phyloP scores from a whole-genome alignment of 73 alveolate species.

The Uronychia setigera region DNA sequence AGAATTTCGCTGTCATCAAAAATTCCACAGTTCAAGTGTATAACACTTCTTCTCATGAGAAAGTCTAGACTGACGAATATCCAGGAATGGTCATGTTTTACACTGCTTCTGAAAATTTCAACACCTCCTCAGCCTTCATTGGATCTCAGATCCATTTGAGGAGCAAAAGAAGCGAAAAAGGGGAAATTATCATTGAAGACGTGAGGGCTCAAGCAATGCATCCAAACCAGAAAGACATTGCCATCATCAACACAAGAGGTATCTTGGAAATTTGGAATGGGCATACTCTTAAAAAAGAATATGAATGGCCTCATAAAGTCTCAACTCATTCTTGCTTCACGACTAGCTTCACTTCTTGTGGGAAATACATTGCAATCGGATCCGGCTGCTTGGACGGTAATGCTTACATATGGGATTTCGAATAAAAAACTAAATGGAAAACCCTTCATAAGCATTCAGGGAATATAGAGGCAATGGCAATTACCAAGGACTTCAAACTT shows the following conservation, averaged over 20 bases:
- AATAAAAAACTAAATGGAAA: neutral
- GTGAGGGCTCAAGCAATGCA: neutral
- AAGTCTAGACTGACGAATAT: neutral
- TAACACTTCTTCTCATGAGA: neutral
- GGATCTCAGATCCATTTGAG: neutral
- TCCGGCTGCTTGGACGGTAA: neutral
- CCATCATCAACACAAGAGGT: neutral
- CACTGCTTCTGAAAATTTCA: neutral
- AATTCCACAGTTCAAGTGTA: neutral
- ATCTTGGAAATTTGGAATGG: neutral
- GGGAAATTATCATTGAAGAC: neutral
- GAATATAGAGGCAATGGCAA: neutral
- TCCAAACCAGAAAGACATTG: neutral
- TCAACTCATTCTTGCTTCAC: neutral
- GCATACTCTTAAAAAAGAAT: neutral
- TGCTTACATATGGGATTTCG: neutral
- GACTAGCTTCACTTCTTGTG: neutral
- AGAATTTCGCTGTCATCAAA: neutral
- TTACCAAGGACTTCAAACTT: neutral
- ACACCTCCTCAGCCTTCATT: neutral
- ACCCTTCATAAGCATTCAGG: neutral
- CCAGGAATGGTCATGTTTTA: neutral
- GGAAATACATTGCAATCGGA: neutral
- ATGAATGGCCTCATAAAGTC: neutral
- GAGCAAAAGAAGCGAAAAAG: neutral